Evolutionary conservation across 139 green algal species (phyloP), one percentile per base, ranked within the genome.

Genomic region (Edaphochlamys debaryana): DNA sequence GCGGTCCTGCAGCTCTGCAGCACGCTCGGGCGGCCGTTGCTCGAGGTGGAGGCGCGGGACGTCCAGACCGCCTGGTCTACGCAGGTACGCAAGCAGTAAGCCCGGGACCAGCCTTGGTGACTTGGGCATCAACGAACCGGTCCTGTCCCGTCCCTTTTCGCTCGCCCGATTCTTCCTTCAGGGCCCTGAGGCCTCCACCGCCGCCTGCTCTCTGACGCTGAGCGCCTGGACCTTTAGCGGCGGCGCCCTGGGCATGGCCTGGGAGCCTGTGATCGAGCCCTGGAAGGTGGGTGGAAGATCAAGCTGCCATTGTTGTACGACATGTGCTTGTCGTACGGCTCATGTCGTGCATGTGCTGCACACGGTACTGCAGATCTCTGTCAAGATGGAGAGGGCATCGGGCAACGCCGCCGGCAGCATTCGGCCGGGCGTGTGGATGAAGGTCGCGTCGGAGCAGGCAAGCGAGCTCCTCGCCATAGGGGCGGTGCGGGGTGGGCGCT

Each of bases 191-290:
- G 84, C 89, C 37, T 66, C 32, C 4, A 81, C 84, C 64, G 69
- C 79, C 76, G 89, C 85, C 66, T 77, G 70, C 6, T 87, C 88
- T 41, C 41, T 89, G 25, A 88, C 82, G 38, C 68, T 88, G 42
- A 86, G 74, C 30, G 80, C 93, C 36, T 95, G 90, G 85, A 87
- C 80, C 22, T n/a, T 27, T 25, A 63, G 56, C 23, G 56, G 56
- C 56, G 56, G 56, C 56, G 23, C 6, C 23, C 19, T 32, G 17
- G 56, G 17, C 20, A 25, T 23, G 3, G 23, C 25, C 1, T 98
- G 95, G 95, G 95, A 98, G 89, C 95, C 95, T 0, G 75, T 98
- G 42, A 19, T 98, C 74, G 94, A 98, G 86, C 94, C 95, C 0
- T 96, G 91, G 88, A 89, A 95, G n/a, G n/a, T n/a, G n/a, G n/a